A percentile compares a stretch with the other conserved stretches of the same genome.
Evolutionary conservation across 306 rosid genomes (phyloP).

Genomic region (Parietaria judaica): DNA sequence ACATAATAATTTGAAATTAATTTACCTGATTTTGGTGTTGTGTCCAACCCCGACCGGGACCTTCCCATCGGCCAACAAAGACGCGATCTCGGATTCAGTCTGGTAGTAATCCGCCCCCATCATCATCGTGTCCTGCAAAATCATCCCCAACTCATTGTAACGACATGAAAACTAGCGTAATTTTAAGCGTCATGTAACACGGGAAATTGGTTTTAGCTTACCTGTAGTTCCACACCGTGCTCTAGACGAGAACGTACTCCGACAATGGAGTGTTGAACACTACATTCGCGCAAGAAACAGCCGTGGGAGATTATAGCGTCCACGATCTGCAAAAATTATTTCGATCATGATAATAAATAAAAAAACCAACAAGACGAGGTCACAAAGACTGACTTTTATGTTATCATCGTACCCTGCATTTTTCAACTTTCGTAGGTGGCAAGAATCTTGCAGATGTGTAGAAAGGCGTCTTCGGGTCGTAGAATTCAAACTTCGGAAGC

Average conservation of each 20-base stretch:
- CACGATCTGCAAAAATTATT: slow-evolving; percentile 46
- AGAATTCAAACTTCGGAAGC: slow-evolving; percentile 81
- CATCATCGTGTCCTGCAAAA: slow-evolving; percentile 88
- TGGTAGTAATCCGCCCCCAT: slow-evolving; percentile 99
- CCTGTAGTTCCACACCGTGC: slow-evolving; percentile 70
- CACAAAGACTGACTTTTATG: slow-evolving; percentile 8
- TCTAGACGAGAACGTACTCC: slow-evolving; percentile 94
- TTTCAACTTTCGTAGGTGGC: slow-evolving; percentile 94
- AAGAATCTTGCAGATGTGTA: slow-evolving; percentile 92
- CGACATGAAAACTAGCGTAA: neutral
- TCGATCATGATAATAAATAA: slow-evolving; percentile 5
- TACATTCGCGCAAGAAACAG: slow-evolving; percentile 86
- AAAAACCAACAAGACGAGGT: slow-evolving; percentile 6
- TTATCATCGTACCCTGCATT: slow-evolving; percentile 69
- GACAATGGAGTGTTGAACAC: slow-evolving; percentile 79
- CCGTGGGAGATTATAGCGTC: slow-evolving; percentile 93
- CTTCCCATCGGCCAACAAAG: slow-evolving; percentile 66
- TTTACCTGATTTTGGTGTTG: slow-evolving; percentile 83
- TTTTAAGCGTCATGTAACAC: neutral
- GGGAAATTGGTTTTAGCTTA: slow-evolving; percentile 12
- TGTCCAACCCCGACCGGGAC: slow-evolving; percentile 96
- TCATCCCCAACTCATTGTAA: slow-evolving; percentile 2
- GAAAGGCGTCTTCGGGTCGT: slow-evolving; percentile 95
- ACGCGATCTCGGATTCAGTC: slow-evolving; percentile 84
- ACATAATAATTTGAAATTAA: neutral